Percentiles rank a stretch among this genome's conserved stretches.
These are phyloP conservation scores for Thielaviopsis musarum DNA, from an alignment of 2,329 filamentous ascomycete species.

Conservation along the genomic window DNA sequence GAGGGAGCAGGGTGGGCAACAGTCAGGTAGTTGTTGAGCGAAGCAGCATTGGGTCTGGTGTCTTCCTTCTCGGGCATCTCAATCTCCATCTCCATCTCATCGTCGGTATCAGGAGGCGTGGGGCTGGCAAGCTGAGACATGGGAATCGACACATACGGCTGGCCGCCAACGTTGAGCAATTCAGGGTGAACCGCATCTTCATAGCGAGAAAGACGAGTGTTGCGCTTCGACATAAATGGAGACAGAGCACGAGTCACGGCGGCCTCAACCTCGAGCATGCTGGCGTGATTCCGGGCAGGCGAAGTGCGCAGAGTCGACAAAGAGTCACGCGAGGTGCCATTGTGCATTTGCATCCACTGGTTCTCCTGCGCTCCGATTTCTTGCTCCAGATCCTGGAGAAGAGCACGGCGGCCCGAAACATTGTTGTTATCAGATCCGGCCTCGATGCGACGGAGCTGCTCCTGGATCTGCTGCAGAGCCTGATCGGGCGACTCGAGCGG, in stretches of 20 bases:
- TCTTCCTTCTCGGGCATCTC: background rate
- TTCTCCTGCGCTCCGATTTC: slow-evolving; percentile 45
- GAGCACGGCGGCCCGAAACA: slow-evolving; percentile 16
- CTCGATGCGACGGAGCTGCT: slow-evolving; percentile 34
- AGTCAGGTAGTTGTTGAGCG: background rate
- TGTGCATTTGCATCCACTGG: slow-evolving; percentile 41
- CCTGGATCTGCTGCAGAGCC: slow-evolving; percentile 32
- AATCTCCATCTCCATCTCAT: slow-evolving; percentile 15
- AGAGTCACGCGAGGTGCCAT: slow-evolving; percentile 33
- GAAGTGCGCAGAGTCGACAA: slow-evolving; percentile 28
- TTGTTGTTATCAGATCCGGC: background rate
- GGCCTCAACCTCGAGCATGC: background rate
- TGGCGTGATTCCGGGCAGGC: background rate
- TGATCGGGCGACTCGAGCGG: slow-evolving; percentile 35
- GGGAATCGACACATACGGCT: slow-evolving; percentile 10
- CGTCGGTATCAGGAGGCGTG: slow-evolving; percentile 37
- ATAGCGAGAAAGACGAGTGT: slow-evolving; percentile 1
- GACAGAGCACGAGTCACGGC: background rate
- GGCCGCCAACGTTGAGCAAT: slow-evolving; percentile 2
- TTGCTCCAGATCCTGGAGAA: slow-evolving; percentile 41
- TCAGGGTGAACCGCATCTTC: slow-evolving; percentile 6
- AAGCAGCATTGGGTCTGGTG: slow-evolving; percentile 8
- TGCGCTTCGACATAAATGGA: slow-evolving; percentile 4
- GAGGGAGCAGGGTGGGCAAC: background rate
- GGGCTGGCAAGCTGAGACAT: slow-evolving; percentile 29